Evolutionary conservation across 2,329 filamentous ascomycete species (phyloP).

Genomic region (Hymenoscyphus albidus): DNA sequence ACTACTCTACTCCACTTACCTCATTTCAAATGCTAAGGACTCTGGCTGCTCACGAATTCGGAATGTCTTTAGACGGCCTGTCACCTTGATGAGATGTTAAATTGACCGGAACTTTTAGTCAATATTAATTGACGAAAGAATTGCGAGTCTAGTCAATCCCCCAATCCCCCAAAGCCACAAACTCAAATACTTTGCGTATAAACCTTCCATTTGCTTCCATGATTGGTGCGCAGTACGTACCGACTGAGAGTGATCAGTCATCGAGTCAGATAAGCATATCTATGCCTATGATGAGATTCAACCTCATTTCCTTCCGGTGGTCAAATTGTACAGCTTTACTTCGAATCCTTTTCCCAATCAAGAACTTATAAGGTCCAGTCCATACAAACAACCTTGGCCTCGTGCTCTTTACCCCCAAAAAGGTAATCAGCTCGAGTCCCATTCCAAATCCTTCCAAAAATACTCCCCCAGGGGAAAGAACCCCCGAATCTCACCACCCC

Average conservation of each 20-base stretch:
- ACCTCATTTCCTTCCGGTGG: background rate
- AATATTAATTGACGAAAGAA: no score
- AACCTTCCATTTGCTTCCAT: background rate
- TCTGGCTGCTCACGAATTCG: no score
- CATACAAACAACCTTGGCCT: background rate
- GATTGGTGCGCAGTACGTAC: background rate
- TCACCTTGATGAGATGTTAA: no score
- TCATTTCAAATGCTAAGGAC: no score
- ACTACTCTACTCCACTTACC: no score
- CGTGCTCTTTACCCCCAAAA: background rate
- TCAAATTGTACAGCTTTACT: background rate
- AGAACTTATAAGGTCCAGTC: background rate
- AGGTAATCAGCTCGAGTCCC: background rate
- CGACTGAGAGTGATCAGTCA: background rate
- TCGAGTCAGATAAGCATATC: background rate
- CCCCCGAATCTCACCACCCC: background rate
- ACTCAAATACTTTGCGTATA: no score
- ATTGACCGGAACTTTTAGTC: no score
- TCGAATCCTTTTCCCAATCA: background rate
- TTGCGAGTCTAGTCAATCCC: no score
- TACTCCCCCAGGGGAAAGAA: background rate
- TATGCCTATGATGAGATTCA: background rate
- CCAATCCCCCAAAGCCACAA: no score
- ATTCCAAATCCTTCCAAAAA: background rate
- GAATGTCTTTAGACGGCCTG: no score